Evolutionary conservation across 768 basidiomycete species (phyloP), one percentile per base, ranked within the genome.

Genomic region (Leccinum sublutescens): DNA sequence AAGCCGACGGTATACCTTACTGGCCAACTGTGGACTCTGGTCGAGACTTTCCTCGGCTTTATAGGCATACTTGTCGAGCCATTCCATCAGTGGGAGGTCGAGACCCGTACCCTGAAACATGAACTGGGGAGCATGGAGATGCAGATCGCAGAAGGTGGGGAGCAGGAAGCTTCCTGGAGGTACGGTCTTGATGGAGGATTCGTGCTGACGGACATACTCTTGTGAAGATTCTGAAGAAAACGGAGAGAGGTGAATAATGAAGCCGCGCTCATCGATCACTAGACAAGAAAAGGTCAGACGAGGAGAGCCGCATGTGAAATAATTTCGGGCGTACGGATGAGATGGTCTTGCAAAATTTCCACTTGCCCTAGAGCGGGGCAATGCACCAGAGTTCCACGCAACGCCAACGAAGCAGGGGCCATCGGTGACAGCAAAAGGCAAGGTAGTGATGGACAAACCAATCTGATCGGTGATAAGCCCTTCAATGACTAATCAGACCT

Each of bases 61-160:
- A 70, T 88, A 93, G 0, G 92, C 89, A 62, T 95, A 95, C 31
- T 80, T 79, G 40, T 91, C 79, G 8, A 95, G 80, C 93, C 93
- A 93, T 63, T 91, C 73, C 86, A 93, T 87, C 38, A 94, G 74
- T 4, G 92, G 89, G 2, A 93, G 80, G 70, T 95, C 89, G 4
- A 95, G 79, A 0, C 93, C 93, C 1, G 85, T 92, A 3, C 94
- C 94, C 57, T 92, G 88, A 60, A 93, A 95, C 34, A 94, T 78
- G 69, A 89, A 94, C 68, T 95, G 94, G 1, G 93, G 91, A 0
- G 93, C 92, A 69, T 95, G 93, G 0, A 94, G 79, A 68, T 95
- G 93, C 5, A 92, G 78, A 71, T 95, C 93, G 57, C 82, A 85
- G 71, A 93, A 95, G 0, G 86, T 83, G 2, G 93, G 91, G n/a